phyloP scores from a whole-genome alignment of 441 rosid species.

The Brassica balearica region DNA sequence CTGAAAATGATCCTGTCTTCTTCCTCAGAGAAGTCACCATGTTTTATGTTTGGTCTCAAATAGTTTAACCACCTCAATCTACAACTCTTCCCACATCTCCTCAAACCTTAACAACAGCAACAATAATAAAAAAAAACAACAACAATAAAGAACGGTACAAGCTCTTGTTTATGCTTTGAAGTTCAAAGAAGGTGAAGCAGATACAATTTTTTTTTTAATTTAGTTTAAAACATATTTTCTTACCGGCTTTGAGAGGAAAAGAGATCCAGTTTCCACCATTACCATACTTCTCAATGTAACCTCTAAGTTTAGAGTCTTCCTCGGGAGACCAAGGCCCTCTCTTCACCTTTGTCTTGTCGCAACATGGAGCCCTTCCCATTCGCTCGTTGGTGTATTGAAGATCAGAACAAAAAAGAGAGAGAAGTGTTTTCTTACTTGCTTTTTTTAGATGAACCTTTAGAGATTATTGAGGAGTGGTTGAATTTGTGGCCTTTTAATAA shows the following conservation, averaged over 20 bases:
- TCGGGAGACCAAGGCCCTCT: constrained; percentile 80
- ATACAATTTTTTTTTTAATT: not conserved
- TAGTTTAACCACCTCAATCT: constrained; percentile 80
- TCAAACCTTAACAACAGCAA: constrained; percentile 51
- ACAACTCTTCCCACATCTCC: constrained; percentile 85
- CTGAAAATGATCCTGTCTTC: constrained; percentile 67
- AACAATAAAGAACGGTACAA: constrained; percentile 4
- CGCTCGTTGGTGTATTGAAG: constrained; percentile 29
- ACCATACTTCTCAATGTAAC: constrained; percentile 62
- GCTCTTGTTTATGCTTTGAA: constrained; percentile 17
- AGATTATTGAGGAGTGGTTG: constrained; percentile 41
- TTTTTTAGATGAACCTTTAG: constrained; percentile 33
- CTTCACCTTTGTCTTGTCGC: constrained; percentile 76
- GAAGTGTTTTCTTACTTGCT: constrained; percentile 25
- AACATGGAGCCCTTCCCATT: constrained; percentile 81
- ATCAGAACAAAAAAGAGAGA: constrained; percentile 6
- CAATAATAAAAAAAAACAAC: not conserved
- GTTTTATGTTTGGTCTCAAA: constrained; percentile 81
- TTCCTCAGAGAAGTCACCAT: constrained; percentile 73
- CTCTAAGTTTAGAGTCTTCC: constrained; percentile 70
- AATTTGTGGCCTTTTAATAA: constrained; percentile 42
- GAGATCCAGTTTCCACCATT: constrained; percentile 75
- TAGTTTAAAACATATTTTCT: not conserved
- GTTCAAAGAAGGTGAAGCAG: constrained; percentile 1
- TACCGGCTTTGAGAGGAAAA: constrained; percentile 77